These are phyloP conservation scores for Coemansia asiatica DNA, from an alignment of 192 early-diverging fungal genomes.

Conservation along the genomic window DNA sequence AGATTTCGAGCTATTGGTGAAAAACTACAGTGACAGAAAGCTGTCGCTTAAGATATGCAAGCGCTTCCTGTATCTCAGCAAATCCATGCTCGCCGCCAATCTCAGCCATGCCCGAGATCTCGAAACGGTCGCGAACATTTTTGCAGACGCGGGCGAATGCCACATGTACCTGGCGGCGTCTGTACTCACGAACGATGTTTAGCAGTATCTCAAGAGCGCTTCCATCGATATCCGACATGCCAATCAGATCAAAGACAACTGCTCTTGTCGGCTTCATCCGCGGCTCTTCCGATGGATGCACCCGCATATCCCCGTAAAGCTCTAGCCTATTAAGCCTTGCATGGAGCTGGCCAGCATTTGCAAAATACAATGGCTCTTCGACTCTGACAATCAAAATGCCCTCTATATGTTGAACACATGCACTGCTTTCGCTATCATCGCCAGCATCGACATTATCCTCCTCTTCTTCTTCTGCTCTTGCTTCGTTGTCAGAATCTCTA, in stretches of 20 bases:
- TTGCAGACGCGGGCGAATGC: conserved; percentile 89
- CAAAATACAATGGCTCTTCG: conserved; percentile 95
- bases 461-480: neutral
- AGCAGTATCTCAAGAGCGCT: conserved; percentile 86
- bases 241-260: conserved; percentile 90
- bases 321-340: conserved; percentile 92
- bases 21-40: conserved; percentile 18
- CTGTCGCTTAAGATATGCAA: conserved; percentile 55
- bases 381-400: conserved; percentile 86
- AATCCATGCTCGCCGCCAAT: conserved; percentile 72
- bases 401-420: conserved; percentile 73
- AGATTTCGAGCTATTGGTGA: neutral
- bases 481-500: conserved; percentile 17
- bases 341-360: conserved; percentile 94
- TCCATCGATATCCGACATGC: conserved; percentile 88
- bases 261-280: conserved; percentile 70
- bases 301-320: conserved; percentile 88
- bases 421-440: conserved; percentile 16
- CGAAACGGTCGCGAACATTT: conserved; percentile 67
- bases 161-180: conserved; percentile 75
- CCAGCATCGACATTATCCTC: no score
- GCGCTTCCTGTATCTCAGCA: conserved; percentile 64
- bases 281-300: conserved; percentile 93
- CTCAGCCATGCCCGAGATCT: conserved; percentile 65
- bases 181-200: conserved; percentile 89